Conservation (phyloP, 1,284 basidiomycete species). For the Moesziomyces sp. region DNA sequence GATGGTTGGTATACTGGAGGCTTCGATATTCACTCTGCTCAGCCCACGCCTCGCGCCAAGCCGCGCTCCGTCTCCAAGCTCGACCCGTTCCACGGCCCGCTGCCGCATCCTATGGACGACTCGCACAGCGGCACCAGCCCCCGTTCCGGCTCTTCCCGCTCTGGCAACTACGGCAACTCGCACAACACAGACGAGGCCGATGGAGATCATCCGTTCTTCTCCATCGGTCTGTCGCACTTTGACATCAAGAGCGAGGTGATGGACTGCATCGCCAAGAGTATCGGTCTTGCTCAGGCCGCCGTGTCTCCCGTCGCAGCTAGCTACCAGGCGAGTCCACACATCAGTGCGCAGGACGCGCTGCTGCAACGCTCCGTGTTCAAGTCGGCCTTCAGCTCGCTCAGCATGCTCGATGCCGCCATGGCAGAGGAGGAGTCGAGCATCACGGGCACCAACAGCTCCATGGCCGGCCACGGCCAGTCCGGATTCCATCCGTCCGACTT, state of each 20-base stretch:
- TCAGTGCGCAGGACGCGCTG: slow-evolving; percentile 44
- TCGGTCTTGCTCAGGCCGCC: slow-evolving; percentile 86
- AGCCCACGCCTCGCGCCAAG: slow-evolving; percentile 42
- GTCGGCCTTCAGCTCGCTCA: slow-evolving; percentile 86
- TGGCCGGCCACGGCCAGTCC: slow-evolving; percentile 37
- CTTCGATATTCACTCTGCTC: slow-evolving; percentile 37
- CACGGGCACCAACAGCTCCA: slow-evolving; percentile 49
- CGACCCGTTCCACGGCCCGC: slow-evolving; percentile 40
- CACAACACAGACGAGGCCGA: slow-evolving; percentile 12
- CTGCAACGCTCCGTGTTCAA: slow-evolving; percentile 71
- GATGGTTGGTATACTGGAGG: slow-evolving; percentile 30
- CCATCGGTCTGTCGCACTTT: slow-evolving; percentile 74
- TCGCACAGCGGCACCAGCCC: slow-evolving; percentile 26
- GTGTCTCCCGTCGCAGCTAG: slow-evolving; percentile 58
- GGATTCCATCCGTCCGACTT: slow-evolving; percentile 71
- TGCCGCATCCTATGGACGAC: slow-evolving; percentile 41
- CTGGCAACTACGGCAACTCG: slow-evolving; percentile 10
- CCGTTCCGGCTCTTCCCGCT: slow-evolving; percentile 18
- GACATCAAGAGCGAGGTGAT: slow-evolving; percentile 93
- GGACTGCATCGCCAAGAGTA: slow-evolving; percentile 96
- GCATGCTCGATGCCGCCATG: slow-evolving; percentile 72
- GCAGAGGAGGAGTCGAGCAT: slow-evolving; percentile 54
- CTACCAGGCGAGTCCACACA: slow-evolving; percentile 66
- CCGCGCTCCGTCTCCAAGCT: slow-evolving; percentile 36
- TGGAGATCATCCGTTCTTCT: slow-evolving; percentile 28